phyloP scores from a whole-genome alignment of 176 grass and related monocot species.

The Poa pratensis region DNA sequence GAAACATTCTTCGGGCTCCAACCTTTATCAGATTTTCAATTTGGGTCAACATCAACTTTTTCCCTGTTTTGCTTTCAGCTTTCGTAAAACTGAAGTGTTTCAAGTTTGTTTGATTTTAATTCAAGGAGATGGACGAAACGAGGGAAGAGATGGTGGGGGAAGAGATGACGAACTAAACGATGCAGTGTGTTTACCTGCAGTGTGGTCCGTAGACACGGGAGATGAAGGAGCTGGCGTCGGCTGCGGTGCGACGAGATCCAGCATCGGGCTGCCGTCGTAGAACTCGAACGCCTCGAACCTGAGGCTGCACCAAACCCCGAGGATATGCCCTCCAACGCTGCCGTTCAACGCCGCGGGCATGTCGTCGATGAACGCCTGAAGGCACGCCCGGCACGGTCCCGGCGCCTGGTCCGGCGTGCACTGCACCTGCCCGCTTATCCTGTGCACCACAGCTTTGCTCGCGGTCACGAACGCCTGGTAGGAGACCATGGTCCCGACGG shows the following conservation, averaged over 20 bases:
- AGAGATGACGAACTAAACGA: neutral
- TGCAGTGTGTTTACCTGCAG: neutral
- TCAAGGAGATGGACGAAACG: neutral
- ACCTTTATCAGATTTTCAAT: neutral
- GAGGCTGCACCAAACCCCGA: slow-evolving; percentile 22
- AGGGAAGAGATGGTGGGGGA: neutral
- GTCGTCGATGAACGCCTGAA: slow-evolving; percentile 3
- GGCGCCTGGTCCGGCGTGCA: slow-evolving; percentile 41
- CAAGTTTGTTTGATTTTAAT: neutral
- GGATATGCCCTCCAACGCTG: neutral
- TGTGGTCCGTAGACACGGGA: neutral
- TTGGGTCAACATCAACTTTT: neutral
- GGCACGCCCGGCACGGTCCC: neutral
- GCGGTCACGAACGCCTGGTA: neutral
- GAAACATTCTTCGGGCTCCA: neutral
- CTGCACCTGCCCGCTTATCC: slow-evolving; percentile 25
- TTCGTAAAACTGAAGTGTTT: neutral
- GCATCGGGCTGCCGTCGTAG: neutral
- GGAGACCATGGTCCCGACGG: slow-evolving; percentile 30
- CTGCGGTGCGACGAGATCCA: slow-evolving; percentile 6
- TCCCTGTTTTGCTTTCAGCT: neutral
- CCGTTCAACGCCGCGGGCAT: slow-evolving; percentile 28
- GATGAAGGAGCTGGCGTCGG: neutral
- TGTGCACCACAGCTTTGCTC: neutral
- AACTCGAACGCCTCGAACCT: neutral